These are phyloP conservation scores for Verticillium alfalfae DNA, from an alignment of 2,329 filamentous ascomycete species.

Conservation along the genomic window DNA sequence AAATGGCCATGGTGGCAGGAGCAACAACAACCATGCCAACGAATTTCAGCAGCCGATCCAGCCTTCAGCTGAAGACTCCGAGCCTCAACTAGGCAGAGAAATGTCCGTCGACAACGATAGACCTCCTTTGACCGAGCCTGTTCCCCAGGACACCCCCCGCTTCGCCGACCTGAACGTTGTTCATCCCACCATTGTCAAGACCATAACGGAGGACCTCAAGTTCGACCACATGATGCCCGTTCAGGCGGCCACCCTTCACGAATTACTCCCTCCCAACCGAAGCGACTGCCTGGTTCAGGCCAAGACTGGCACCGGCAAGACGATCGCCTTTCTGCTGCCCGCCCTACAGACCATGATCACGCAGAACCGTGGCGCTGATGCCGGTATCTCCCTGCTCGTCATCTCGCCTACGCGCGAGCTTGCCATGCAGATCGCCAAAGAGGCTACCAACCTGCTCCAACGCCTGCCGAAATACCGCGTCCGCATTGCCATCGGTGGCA, in stretches of 20 bases:
- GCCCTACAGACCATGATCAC: slow-evolving; percentile 70
- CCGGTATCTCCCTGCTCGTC: slow-evolving; percentile 54
- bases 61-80: not conserved
- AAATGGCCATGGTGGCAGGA: not conserved
- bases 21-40: not conserved
- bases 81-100: not conserved
- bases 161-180: slow-evolving; percentile 42
- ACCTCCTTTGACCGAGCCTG: slow-evolving; percentile 26
- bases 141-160: slow-evolving; percentile 37
- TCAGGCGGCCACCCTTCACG: slow-evolving; percentile 44
- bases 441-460: slow-evolving; percentile 66
- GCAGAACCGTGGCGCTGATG: slow-evolving; percentile 19
- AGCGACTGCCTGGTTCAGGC: slow-evolving; percentile 67
- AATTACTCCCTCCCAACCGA: slow-evolving; percentile 38
- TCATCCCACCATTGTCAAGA: slow-evolving; percentile 39
- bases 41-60: not conserved
- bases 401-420: slow-evolving; percentile 68
- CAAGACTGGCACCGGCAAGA: slow-evolving; percentile 85
- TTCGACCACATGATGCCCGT: slow-evolving; percentile 51
- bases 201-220: slow-evolving; percentile 41
- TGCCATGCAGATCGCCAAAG: slow-evolving; percentile 63
- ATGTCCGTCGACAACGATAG: slow-evolving; percentile 11
- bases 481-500: slow-evolving; percentile 73
- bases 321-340: slow-evolving; percentile 77
- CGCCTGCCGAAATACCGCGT: slow-evolving; percentile 70